Evolutionary conservation across 371 early-diverging fungal species (phyloP).

Genomic region (Rhizomucor pusillus): DNA sequence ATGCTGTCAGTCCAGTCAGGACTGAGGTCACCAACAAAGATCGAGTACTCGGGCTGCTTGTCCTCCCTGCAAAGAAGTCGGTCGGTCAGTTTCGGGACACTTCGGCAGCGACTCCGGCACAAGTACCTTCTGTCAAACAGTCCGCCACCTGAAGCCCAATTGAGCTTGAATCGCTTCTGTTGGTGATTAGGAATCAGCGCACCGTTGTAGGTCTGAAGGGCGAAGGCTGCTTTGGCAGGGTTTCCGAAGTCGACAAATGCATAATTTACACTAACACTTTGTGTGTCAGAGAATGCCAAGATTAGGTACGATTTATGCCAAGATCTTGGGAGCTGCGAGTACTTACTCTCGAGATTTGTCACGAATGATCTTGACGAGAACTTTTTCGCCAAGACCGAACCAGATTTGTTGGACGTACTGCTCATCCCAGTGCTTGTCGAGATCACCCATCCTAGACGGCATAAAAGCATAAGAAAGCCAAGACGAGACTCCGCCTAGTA

Average conservation of each 20-base stretch:
- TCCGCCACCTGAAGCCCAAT: constrained; percentile 63
- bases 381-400: constrained; percentile 65
- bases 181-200: constrained; percentile 74
- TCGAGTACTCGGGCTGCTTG: constrained; percentile 69
- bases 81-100: neutral
- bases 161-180: constrained; percentile 74
- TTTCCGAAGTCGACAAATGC: constrained; percentile 73
- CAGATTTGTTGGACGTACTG: constrained; percentile 69
- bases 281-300: constrained; percentile 8
- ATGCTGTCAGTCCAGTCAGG: constrained; percentile 69
- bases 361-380: constrained; percentile 85
- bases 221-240: constrained; percentile 22
- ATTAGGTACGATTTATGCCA: neutral
- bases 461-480: neutral
- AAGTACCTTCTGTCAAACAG: constrained; percentile 38
- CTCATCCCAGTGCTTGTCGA: constrained; percentile 88
- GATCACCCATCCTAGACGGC: constrained; percentile 72
- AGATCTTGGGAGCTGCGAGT: neutral
- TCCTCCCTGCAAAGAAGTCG: constrained; percentile 36
- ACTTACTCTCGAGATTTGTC: constrained; percentile 67
- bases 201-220: constrained; percentile 62
- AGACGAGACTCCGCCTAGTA: neutral
- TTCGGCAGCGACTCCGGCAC: neutral
- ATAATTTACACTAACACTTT: constrained; percentile 64
- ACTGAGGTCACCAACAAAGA: constrained; percentile 86